A percentile compares a stretch with the other conserved stretches of the same genome.
phyloP scores from a whole-genome alignment of 495 filamentous ascomycete species.

The Parathielavia hyrcaniae region DNA sequence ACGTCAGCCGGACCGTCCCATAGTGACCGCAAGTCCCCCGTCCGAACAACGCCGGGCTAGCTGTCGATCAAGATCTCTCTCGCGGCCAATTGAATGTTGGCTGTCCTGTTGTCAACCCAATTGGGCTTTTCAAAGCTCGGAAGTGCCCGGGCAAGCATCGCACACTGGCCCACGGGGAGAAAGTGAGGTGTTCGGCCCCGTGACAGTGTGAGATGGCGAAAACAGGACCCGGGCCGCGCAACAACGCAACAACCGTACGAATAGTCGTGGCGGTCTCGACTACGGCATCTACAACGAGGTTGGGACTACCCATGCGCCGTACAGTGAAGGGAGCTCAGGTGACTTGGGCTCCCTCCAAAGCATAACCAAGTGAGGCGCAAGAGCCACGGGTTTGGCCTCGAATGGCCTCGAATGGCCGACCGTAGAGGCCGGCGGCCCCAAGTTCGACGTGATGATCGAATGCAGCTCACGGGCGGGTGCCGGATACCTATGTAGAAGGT shows the following conservation, averaged over 20 bases:
- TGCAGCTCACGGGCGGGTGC: constrained; percentile 2
- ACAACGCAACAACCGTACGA: no score
- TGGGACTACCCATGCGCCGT: no score
- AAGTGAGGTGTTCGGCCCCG: not conserved
- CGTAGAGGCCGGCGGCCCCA: not conserved
- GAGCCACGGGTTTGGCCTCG: not conserved
- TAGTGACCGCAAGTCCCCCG: constrained; percentile 14
- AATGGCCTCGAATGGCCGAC: not conserved
- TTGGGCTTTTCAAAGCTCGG: not conserved
- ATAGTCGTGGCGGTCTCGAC: no score
- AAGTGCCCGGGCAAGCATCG: not conserved
- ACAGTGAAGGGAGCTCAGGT: not conserved
- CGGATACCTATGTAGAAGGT: not conserved
- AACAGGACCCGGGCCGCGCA: constrained; percentile 9
- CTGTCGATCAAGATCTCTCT: constrained; percentile 7
- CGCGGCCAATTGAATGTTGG: constrained; percentile 10
- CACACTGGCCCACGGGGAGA: not conserved
- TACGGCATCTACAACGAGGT: not conserved
- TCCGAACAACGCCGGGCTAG: constrained; percentile 1
- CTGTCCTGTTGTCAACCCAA: not conserved
- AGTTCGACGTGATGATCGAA: constrained; percentile 11
- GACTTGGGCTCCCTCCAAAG: constrained; percentile 13
- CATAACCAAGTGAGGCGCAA: constrained; percentile 8
- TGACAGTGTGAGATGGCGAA: not conserved
- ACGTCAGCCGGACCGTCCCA: constrained; percentile 19